A percentile compares a stretch with the other conserved stretches of the same genome.
Conservation (phyloP, 139 green algal species). For the Dunaliella sp. region DNA sequence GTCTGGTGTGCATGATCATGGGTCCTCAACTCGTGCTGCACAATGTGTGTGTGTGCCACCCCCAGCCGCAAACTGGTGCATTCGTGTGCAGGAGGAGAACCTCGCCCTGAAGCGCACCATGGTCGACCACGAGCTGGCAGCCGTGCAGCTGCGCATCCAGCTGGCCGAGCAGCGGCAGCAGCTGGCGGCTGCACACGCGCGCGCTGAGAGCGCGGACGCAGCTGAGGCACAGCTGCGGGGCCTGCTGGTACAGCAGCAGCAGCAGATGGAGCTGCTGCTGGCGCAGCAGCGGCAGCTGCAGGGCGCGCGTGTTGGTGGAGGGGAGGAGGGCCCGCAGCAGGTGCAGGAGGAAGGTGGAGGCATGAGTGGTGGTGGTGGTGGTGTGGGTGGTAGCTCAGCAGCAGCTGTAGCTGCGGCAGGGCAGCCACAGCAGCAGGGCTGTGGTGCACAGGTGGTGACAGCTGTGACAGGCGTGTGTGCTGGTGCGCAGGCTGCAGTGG, state of each 20-base stretch:
- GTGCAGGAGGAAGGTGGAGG: too few relatives aligned
- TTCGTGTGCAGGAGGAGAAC: constrained; percentile 14
- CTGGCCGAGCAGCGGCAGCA: background rate
- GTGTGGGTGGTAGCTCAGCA: background rate
- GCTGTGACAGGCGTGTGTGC: too few relatives aligned
- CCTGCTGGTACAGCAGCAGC: background rate
- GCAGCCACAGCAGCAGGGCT: too few relatives aligned
- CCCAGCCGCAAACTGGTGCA: too few relatives aligned
- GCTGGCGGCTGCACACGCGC: constrained; percentile 1
- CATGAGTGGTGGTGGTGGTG: too few relatives aligned
- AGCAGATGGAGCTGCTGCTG: background rate
- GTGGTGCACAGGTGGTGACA: too few relatives aligned
- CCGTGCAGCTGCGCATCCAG: background rate
- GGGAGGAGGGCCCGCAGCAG: too few relatives aligned
- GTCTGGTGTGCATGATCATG: background rate
- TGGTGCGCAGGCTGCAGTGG: too few relatives aligned
- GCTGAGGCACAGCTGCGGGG: background rate
- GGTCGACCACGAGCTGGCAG: constrained; percentile 3
- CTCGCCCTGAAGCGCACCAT: background rate
- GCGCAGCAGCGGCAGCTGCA: background rate
- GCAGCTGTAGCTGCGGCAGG: background rate
- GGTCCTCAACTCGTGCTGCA: too few relatives aligned
- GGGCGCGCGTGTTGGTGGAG: too few relatives aligned
- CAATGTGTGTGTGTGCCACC: too few relatives aligned
- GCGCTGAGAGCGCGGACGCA: background rate